phyloP scores from a whole-genome alignment of 331 rosid genomes.

The Acacia concinna region DNA sequence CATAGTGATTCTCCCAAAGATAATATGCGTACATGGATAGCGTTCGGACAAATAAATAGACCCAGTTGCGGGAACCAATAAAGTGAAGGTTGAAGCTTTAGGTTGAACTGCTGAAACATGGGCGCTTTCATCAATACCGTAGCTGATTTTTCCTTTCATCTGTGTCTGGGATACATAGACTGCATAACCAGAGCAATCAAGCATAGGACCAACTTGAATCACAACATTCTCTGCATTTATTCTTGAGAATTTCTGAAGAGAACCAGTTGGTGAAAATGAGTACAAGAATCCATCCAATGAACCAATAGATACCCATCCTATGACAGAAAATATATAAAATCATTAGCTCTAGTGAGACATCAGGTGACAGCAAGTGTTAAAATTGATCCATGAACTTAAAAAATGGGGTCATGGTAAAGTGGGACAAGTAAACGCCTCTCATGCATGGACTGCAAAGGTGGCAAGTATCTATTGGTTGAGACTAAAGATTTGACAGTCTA shows the following conservation, averaged over 20 bases:
- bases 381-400: not conserved
- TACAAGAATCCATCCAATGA: slow-evolving; percentile 77
- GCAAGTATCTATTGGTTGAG: too few species aligned
- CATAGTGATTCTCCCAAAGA: not conserved
- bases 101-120: slow-evolving; percentile 62
- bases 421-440: not conserved
- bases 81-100: slow-evolving; percentile 48
- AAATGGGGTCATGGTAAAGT: not conserved
- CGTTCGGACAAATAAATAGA: slow-evolving; percentile 70
- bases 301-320: slow-evolving; percentile 82
- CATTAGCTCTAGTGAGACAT: not conserved
- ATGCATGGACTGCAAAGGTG: not conserved
- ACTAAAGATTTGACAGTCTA: too few species aligned
- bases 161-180: slow-evolving; percentile 64
- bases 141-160: slow-evolving; percentile 70
- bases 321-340: not conserved
- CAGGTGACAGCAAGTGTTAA: not conserved
- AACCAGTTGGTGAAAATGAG: slow-evolving; percentile 78
- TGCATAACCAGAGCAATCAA: slow-evolving; percentile 83
- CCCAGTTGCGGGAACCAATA: slow-evolving; percentile 69
- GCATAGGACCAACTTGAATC: slow-evolving; percentile 63
- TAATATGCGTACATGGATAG: slow-evolving; percentile 48
- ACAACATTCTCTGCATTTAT: slow-evolving; percentile 37
- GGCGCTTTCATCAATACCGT: slow-evolving; percentile 44
- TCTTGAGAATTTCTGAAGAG: slow-evolving; percentile 65